Conservation (phyloP, 2,329 filamentous ascomycete genomes). For the Onygenales sp. region DNA sequence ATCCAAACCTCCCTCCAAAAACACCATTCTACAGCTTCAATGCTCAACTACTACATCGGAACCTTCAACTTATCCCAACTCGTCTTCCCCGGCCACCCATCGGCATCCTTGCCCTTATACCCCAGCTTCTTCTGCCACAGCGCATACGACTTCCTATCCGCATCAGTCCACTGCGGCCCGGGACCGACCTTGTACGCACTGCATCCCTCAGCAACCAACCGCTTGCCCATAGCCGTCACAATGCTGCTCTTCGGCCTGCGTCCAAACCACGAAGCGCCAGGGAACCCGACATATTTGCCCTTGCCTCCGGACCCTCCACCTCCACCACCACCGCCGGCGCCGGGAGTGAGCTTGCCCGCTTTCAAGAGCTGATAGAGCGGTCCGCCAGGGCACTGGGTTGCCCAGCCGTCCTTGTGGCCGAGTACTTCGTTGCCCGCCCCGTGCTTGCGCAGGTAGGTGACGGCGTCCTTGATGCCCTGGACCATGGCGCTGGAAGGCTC, state of each 20-base stretch:
- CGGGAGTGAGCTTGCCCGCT: slow-evolving; percentile 3
- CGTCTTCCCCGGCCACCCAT: slow-evolving; percentile 4
- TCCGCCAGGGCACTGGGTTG: slow-evolving; percentile 2
- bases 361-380: slow-evolving; percentile 4
- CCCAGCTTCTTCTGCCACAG: slow-evolving; percentile 4
- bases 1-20: neutral
- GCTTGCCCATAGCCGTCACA: slow-evolving; percentile 3
- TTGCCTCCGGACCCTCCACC: neutral
- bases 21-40: neutral
- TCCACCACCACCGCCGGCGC: neutral
- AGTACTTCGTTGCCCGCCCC: slow-evolving; percentile 2
- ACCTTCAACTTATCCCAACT: slow-evolving; percentile 5
- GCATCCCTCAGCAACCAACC: slow-evolving; percentile 2
- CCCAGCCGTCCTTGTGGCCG: slow-evolving; percentile 3
- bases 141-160: slow-evolving; percentile 3
- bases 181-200: slow-evolving; percentile 3
- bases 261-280: neutral
- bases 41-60: neutral
- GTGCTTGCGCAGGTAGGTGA: slow-evolving; percentile 2
- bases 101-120: slow-evolving; percentile 1
- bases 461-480: slow-evolving; percentile 4
- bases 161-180: slow-evolving; percentile 1
- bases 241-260: slow-evolving; percentile 1
- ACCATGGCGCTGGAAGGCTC: neutral
- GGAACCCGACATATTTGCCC: neutral